Evolutionary conservation across 768 basidiomycete genomes (phyloP).

Genomic region (Cytidiella melzeri): DNA sequence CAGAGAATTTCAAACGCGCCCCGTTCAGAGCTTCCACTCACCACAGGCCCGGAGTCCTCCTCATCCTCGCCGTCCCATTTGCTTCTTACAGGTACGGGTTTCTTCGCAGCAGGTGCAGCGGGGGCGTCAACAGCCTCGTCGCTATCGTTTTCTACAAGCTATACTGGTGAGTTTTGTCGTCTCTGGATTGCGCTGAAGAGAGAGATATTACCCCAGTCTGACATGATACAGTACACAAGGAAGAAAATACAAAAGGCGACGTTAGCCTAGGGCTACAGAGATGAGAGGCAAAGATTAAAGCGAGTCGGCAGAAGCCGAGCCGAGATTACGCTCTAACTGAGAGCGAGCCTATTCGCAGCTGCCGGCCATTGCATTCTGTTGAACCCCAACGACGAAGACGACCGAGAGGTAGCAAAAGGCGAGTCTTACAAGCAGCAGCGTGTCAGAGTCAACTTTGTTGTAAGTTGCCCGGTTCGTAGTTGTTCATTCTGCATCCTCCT

Average conservation of each 20-base stretch:
- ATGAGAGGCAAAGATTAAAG: not conserved
- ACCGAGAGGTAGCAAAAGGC: no score
- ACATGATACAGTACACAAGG: conserved; percentile 23
- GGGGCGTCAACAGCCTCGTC: conserved; percentile 25
- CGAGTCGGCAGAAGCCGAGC: not conserved
- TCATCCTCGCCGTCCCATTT: conserved; percentile 94
- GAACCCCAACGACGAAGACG: no score
- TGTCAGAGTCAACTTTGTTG: no score
- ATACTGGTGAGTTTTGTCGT: conserved; percentile 15
- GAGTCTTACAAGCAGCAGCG: no score
- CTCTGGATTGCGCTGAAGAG: not conserved
- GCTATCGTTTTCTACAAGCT: conserved; percentile 32
- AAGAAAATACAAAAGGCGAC: not conserved
- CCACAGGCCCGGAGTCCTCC: conserved; percentile 72
- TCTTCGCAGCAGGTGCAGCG: conserved; percentile 20
- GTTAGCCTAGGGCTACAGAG: not conserved
- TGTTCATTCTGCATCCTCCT: no score
- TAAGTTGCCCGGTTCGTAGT: no score
- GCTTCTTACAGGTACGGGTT: conserved; percentile 32
- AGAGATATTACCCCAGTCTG: conserved; percentile 39
- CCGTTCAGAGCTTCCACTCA: no score
- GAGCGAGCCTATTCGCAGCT: no score
- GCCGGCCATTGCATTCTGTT: no score
- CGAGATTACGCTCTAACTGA: not conserved
- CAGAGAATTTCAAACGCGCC: no score